phyloP scores from a whole-genome alignment of 2,329 filamentous ascomycete species.

The Penicillium paneum region DNA sequence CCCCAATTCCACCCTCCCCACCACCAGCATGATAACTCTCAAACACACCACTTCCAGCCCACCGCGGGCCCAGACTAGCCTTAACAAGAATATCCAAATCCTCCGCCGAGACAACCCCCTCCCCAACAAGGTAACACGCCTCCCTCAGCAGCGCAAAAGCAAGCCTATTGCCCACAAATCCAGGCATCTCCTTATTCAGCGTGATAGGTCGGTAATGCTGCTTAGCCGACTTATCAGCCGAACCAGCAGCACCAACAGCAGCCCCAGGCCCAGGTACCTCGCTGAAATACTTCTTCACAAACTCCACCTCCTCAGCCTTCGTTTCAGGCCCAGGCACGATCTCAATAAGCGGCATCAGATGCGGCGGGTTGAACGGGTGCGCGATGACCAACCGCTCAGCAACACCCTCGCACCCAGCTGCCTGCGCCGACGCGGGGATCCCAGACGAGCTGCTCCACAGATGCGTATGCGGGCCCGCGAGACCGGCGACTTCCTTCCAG shows the following conservation, averaged over 20 bases:
- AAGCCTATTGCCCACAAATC: slow-evolving; percentile 58
- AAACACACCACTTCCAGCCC: slow-evolving; percentile 57
- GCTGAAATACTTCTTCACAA: slow-evolving; percentile 42
- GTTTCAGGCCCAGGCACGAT: slow-evolving; percentile 53
- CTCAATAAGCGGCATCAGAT: slow-evolving; percentile 60
- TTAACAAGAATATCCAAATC: slow-evolving; percentile 55
- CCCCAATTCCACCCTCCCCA: slow-evolving; percentile 51
- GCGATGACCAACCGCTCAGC: slow-evolving; percentile 51
- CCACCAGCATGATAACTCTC: slow-evolving; percentile 60
- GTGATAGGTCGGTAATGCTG: slow-evolving; percentile 45
- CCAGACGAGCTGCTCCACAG: slow-evolving; percentile 60
- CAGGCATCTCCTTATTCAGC: slow-evolving; percentile 51
- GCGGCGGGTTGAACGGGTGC: slow-evolving; percentile 61
- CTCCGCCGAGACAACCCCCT: slow-evolving; percentile 51
- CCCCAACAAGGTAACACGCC: slow-evolving; percentile 53
- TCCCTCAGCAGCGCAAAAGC: slow-evolving; percentile 57
- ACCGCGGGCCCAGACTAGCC: slow-evolving; percentile 53
- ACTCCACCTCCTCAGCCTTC: slow-evolving; percentile 25
- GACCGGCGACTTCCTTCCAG: slow-evolving; percentile 51
- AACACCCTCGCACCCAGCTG: slow-evolving; percentile 31
- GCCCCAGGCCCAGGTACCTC: slow-evolving; percentile 11
- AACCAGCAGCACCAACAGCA: neutral
- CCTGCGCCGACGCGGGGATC: slow-evolving; percentile 54
- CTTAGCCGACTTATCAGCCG: neutral
- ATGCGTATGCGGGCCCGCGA: slow-evolving; percentile 46